Conservation (phyloP, 2,329 filamentous ascomycete species). For the Simplicillium aogashimaense region DNA sequence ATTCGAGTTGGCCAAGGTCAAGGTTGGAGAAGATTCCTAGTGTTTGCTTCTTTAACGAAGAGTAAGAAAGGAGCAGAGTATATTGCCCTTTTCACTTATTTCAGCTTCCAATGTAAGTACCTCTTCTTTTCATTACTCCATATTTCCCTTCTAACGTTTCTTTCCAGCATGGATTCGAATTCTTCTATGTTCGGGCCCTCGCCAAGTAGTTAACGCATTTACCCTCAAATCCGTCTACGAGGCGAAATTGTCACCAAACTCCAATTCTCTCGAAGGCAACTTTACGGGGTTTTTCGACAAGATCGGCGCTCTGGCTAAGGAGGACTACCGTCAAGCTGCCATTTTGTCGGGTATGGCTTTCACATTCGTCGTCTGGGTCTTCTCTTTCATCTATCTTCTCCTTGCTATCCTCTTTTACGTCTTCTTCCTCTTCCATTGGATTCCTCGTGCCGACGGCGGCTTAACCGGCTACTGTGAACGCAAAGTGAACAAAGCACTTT, state of each 20-base stretch:
- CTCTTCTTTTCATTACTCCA: neutral
- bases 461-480: conserved; percentile 80
- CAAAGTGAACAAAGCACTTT: conserved; percentile 80
- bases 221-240: conserved; percentile 80
- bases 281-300: conserved; percentile 77
- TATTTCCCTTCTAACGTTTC: conserved; percentile 6
- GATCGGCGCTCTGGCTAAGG: conserved; percentile 59
- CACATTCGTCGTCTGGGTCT: conserved; percentile 80
- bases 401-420: conserved; percentile 70
- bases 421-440: conserved; percentile 86
- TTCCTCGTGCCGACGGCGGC: conserved; percentile 71
- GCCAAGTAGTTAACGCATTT: conserved; percentile 82
- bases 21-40: conserved; percentile 84
- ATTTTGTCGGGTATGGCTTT: conserved; percentile 89
- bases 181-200: conserved; percentile 82
- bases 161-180: conserved; percentile 71
- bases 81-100: conserved; percentile 83
- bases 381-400: conserved; percentile 68
- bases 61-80: conserved; percentile 87
- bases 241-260: conserved; percentile 53
- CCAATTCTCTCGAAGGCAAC: conserved; percentile 45
- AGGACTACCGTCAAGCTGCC: conserved; percentile 68
- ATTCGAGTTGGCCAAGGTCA: conserved; percentile 63
- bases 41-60: conserved; percentile 84
- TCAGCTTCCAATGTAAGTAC: conserved; percentile 54